Conservation (phyloP, 2,329 filamentous ascomycete species). For the Penicillium concentricum region DNA sequence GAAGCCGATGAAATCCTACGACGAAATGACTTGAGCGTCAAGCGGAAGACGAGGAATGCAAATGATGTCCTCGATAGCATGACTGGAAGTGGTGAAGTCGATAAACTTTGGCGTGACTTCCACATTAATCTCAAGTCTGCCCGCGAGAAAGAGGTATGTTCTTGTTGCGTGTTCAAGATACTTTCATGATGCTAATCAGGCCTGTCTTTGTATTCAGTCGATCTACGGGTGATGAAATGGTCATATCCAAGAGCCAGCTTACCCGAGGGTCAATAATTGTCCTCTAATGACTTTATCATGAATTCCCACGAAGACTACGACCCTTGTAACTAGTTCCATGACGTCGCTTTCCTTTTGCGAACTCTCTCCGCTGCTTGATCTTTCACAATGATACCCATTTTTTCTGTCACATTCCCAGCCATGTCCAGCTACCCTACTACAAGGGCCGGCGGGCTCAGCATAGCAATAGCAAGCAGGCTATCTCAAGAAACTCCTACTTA, state of each 20-base stretch:
- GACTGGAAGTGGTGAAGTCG: conserved; percentile 59
- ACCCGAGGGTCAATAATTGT: neutral
- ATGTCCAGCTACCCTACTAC: neutral
- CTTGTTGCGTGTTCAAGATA: neutral
- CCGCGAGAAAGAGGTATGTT: conserved; percentile 49
- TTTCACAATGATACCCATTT: conserved; percentile 5
- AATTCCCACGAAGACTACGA: neutral
- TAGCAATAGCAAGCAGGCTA: neutral
- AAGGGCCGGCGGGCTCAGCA: neutral
- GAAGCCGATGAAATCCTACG: conserved; percentile 58
- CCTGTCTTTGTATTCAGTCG: conserved; percentile 6
- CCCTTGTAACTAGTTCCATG: neutral
- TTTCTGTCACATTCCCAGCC: neutral
- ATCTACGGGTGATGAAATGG: conserved; percentile 7
- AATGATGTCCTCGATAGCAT: conserved; percentile 65
- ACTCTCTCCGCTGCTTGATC: neutral
- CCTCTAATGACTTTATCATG: neutral
- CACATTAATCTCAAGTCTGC: conserved; percentile 61
- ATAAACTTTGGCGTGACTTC: conserved; percentile 64
- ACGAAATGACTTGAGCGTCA: conserved; percentile 61
- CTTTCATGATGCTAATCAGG: neutral
- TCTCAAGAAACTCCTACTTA: neutral
- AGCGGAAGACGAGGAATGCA: conserved; percentile 60
- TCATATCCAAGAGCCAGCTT: neutral
- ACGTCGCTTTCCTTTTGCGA: neutral